These are phyloP conservation scores for Coffea eugenioides DNA, from an alignment of 257 asterid genomes.

Conservation along the genomic window DNA sequence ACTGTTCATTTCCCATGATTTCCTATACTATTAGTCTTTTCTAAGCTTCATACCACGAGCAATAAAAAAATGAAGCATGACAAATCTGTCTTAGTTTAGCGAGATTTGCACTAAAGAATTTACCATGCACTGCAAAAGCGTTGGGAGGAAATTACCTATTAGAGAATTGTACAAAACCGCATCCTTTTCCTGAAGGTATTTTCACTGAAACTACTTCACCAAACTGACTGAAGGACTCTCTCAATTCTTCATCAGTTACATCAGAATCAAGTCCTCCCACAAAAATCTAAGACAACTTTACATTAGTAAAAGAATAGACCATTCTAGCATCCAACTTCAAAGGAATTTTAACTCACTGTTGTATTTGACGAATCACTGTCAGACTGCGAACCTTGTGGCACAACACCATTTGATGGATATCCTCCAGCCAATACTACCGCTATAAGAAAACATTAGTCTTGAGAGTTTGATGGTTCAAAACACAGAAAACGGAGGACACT, in stretches of 20 bases:
- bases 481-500: background rate
- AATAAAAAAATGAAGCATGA: constrained; percentile 1
- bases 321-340: constrained; percentile 13
- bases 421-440: constrained; percentile 89
- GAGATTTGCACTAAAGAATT: background rate
- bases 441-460: constrained; percentile 33
- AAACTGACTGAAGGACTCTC: constrained; percentile 65
- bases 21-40: background rate
- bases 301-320: constrained; percentile 12
- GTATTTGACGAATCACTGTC: constrained; percentile 76
- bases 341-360: constrained; percentile 64
- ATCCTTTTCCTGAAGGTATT: constrained; percentile 93
- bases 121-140: background rate
- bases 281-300: constrained; percentile 31
- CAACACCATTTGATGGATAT: constrained; percentile 59
- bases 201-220: constrained; percentile 90
- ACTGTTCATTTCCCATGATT: background rate
- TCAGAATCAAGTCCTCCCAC: constrained; percentile 82
- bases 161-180: constrained; percentile 89
- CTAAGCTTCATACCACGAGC: background rate
- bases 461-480: background rate
- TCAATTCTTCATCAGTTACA: constrained; percentile 83
- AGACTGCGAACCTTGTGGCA: constrained; percentile 54
- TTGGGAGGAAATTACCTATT: constrained; percentile 47
- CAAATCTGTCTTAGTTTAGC: background rate